phyloP scores from a whole-genome alignment of 106 monocot species.

The Phalaenopsis aphrodite region DNA sequence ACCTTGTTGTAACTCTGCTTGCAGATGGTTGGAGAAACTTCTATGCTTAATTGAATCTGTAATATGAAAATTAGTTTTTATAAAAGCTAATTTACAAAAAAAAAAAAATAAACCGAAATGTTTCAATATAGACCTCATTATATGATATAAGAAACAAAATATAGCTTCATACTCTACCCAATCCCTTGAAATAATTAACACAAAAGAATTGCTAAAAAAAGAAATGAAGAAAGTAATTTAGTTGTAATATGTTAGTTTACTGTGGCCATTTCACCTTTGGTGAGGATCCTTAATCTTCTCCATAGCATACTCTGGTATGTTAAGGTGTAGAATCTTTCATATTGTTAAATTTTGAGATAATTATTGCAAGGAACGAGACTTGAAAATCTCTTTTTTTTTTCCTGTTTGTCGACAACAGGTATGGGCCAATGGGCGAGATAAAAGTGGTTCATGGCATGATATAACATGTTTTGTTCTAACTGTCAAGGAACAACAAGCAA shows the following conservation, averaged over 20 bases:
- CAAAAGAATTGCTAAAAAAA: background rate
- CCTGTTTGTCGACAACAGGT: too few relatives aligned
- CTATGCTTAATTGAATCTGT: slow-evolving; percentile 72
- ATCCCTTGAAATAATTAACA: background rate
- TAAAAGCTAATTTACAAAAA: too few relatives aligned
- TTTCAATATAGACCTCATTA: background rate
- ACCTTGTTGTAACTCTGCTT: slow-evolving; percentile 58
- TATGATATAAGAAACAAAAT: background rate
- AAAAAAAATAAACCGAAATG: background rate
- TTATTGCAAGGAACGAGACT: background rate
- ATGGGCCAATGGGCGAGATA: too few relatives aligned
- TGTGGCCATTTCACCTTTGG: background rate
- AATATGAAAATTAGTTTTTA: background rate
- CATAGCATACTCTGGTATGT: background rate
- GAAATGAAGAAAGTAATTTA: background rate
- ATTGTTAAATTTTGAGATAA: background rate
- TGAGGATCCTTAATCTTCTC: background rate
- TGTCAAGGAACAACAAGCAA: too few relatives aligned
- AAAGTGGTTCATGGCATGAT: too few relatives aligned
- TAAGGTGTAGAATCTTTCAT: background rate
- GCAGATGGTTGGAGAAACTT: slow-evolving; percentile 65
- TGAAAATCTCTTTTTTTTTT: too few relatives aligned
- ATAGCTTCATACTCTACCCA: background rate
- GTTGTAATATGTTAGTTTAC: background rate
- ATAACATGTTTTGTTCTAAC: too few relatives aligned